These are phyloP conservation scores for Ustanciosporium gigantosporum DNA, from an alignment of 1,284 basidiomycete genomes.

Conservation along the genomic window DNA sequence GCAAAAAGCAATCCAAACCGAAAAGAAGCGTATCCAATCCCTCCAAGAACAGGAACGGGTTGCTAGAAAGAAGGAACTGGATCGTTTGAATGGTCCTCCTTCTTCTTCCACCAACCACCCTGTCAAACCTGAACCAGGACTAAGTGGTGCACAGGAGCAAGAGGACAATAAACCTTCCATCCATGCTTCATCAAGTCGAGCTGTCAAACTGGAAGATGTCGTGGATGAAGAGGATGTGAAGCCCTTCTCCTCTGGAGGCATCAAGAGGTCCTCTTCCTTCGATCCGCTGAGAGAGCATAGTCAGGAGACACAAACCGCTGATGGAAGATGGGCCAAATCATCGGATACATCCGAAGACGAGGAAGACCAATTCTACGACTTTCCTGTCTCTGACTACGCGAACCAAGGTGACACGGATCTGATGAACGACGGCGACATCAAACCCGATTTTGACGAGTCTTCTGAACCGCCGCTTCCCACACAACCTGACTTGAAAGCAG, in stretches of 20 bases:
- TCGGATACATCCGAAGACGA: slow-evolving; percentile 5
- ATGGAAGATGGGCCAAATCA: slow-evolving; percentile 1
- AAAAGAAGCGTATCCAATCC: slow-evolving; percentile 28
- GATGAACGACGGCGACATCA: background rate
- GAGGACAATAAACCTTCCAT: background rate
- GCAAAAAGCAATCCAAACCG: slow-evolving; percentile 29
- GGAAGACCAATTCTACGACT: slow-evolving; percentile 14
- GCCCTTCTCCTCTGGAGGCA: slow-evolving; percentile 8
- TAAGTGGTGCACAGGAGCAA: background rate
- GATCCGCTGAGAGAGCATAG: too few relatives aligned
- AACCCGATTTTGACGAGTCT: slow-evolving; percentile 13
- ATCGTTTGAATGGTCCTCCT: slow-evolving; percentile 6
- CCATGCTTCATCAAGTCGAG: background rate
- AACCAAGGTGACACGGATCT: background rate
- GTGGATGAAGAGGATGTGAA: slow-evolving; percentile 19
- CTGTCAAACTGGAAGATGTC: slow-evolving; percentile 36
- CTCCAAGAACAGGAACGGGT: slow-evolving; percentile 10
- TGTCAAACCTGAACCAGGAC: background rate
- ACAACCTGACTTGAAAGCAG: background rate
- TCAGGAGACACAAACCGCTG: too few relatives aligned
- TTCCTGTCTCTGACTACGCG: background rate
- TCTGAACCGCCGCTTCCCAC: slow-evolving; percentile 4
- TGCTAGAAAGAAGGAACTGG: slow-evolving; percentile 11
- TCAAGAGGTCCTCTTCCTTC: slow-evolving; percentile 12
- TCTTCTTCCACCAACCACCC: background rate